phyloP scores from a whole-genome alignment of 176 grass and related monocot genomes.

The Tuctoria greenei region DNA sequence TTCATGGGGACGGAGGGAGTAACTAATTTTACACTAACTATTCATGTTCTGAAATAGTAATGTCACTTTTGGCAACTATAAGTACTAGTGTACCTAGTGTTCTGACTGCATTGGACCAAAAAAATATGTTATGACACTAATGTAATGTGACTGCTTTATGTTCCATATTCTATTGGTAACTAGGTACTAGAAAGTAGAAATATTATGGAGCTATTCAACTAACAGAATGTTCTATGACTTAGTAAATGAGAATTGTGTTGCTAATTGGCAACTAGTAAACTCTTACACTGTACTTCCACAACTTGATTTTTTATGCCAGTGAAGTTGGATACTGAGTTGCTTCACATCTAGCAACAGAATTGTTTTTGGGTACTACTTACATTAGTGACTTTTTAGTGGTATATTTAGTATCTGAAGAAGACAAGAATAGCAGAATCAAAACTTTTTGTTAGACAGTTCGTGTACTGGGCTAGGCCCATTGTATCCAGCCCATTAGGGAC shows the following conservation, averaged over 20 bases:
- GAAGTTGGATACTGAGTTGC: conserved; percentile 6
- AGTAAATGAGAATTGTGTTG: not conserved
- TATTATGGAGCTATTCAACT: not conserved
- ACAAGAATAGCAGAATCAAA: not conserved
- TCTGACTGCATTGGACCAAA: not conserved
- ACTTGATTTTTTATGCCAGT: not conserved
- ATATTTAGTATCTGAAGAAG: conserved; percentile 20
- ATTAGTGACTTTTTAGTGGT: not conserved
- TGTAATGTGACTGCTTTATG: not conserved
- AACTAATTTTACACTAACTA: not conserved
- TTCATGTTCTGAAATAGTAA: conserved; percentile 3
- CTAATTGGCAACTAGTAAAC: not conserved
- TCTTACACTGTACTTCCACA: conserved; percentile 6
- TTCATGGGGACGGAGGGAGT: too few species aligned
- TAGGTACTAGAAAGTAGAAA: not conserved
- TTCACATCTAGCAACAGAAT: not conserved
- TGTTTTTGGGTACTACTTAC: not conserved
- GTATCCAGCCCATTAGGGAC: too few species aligned
- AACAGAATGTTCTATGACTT: not conserved
- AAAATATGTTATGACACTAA: not conserved
- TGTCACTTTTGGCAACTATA: conserved; percentile 4
- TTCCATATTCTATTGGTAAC: not conserved
- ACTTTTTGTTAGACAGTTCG: too few species aligned
- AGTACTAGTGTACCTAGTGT: not conserved
- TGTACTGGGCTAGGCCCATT: too few species aligned